These are phyloP conservation scores for Marasmius oreades DNA, from an alignment of 1,284 basidiomycete species.

Conservation along the genomic window DNA sequence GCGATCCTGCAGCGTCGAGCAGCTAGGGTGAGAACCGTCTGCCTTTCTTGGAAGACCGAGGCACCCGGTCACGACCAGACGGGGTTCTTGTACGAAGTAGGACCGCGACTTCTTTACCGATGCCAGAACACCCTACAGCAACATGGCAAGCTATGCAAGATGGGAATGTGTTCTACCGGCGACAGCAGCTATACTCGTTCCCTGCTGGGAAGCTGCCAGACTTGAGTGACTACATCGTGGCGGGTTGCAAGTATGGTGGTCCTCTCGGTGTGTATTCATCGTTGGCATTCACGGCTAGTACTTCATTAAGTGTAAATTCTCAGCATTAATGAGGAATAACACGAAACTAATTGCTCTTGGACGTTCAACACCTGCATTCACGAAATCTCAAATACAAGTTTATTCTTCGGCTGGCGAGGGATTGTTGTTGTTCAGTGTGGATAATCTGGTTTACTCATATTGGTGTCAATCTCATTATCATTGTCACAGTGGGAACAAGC, in stretches of 20 bases:
- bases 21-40: neutral
- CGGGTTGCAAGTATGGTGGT: constrained; percentile 84
- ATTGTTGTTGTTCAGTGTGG: constrained; percentile 65
- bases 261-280: constrained; percentile 67
- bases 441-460: constrained; percentile 33
- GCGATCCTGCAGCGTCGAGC: neutral
- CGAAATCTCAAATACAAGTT: constrained; percentile 77
- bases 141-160: constrained; percentile 82
- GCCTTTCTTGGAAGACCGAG: neutral
- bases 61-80: neutral
- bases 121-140: constrained; percentile 67
- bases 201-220: constrained; percentile 72
- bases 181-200: constrained; percentile 83
- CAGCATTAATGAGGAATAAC: constrained; percentile 87
- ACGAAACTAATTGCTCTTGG: constrained; percentile 78
- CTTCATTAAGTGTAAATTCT: constrained; percentile 4
- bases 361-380: constrained; percentile 53
- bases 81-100: no score
- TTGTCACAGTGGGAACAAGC: constrained; percentile 75
- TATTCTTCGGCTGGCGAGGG: constrained; percentile 73
- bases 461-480: constrained; percentile 1
- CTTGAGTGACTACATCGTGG: constrained; percentile 77
- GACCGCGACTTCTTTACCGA: constrained; percentile 16
- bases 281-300: neutral
- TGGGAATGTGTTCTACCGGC: constrained; percentile 73